Evolutionary conservation across 352 stramenopile genomes (phyloP).

Genomic region (Halophytophthora polymorphica): DNA sequence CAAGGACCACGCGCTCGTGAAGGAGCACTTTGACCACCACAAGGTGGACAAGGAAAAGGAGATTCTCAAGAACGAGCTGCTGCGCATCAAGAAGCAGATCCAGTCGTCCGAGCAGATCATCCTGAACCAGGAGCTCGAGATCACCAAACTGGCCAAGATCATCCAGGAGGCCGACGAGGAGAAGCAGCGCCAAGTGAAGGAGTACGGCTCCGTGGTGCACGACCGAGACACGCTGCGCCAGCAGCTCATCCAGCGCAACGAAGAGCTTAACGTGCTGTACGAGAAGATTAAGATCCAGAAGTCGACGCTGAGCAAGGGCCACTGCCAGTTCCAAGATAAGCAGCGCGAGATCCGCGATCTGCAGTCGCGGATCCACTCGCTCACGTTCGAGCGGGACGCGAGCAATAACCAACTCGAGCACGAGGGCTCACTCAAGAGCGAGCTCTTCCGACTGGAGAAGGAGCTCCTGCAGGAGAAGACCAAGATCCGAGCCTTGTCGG

Average conservation of each 20-base stretch:
- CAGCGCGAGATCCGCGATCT: conserved; percentile 92
- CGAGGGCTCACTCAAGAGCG: conserved; percentile 87
- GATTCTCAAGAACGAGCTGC: conserved; percentile 92
- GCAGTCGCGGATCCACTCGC: conserved; percentile 90
- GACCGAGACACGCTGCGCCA: conserved; percentile 96
- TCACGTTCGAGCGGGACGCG: conserved; percentile 93
- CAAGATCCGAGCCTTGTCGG: conserved; percentile 94
- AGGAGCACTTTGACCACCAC: conserved; percentile 95
- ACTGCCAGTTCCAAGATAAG: conserved; percentile 91
- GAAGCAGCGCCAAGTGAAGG: conserved; percentile 90
- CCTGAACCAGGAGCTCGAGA: conserved; percentile 92
- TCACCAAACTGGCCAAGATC: conserved; percentile 89
- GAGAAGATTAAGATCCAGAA: conserved; percentile 98
- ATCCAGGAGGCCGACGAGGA: conserved; percentile 93
- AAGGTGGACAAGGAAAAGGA: conserved; percentile 95
- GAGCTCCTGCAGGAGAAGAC: conserved; percentile 94
- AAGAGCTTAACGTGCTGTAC: conserved; percentile 95
- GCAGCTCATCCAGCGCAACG: conserved; percentile 95
- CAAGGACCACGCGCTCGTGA: conserved; percentile 95
- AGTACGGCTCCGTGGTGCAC: conserved; percentile 96
- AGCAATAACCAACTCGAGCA: conserved; percentile 92
- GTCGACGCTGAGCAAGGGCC: conserved; percentile 90
- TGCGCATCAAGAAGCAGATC: conserved; percentile 83
- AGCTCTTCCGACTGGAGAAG: conserved; percentile 88
- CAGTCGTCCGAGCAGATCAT: conserved; percentile 89